Evolutionary conservation across 2,329 filamentous ascomycete genomes (phyloP), one percentile per base, ranked within the genome.

Genomic region (Penicillium sp.): DNA sequence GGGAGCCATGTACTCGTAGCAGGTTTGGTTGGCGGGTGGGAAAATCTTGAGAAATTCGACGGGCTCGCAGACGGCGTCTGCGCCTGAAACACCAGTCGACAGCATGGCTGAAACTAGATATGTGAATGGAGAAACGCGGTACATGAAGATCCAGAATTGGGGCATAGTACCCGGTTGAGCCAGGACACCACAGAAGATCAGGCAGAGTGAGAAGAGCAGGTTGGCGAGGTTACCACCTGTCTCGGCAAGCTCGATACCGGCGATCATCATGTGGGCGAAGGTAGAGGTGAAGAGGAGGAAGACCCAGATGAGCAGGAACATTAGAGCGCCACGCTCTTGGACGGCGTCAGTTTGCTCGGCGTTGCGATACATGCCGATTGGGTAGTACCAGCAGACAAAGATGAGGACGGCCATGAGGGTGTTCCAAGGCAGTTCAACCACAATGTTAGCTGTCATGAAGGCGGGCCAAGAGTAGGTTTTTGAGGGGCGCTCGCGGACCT

Each of bases 141-240:
- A 84, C 82, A 86, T 85, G 67, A 85, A 87, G 48, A 79, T 77
- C 84, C 84, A 88, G 69, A 88, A 87, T 1, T 76, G 71, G 0
- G 82, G 82, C 2, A 87, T 70, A 1, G 71, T 65, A 2, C 55
- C 41, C 0, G 79, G 76, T 0, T 73, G 61, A 38, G 81, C 78
- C 42, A 66, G 57, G 38, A 66, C 62, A 57, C 63, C 64, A 51
- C 74, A 77, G 67, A 83, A 83, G 39, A 77, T 69, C 25, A 79
- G 64, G 45, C 69, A 74, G 57, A 83, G 70, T 16, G 76, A 69
- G 43, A 77, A 73, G 11, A 82, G 55, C 17, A 84, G 57, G 5
- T 76, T 78, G 35, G 77, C 78, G 12, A 85, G 60, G 31, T 75
- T 77, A 4, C 74, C 76, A 4, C 81, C 84, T 0, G 80, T 84